phyloP scores from a whole-genome alignment of 352 stramenopile genomes.

The Thraustochytrium striatum region DNA sequence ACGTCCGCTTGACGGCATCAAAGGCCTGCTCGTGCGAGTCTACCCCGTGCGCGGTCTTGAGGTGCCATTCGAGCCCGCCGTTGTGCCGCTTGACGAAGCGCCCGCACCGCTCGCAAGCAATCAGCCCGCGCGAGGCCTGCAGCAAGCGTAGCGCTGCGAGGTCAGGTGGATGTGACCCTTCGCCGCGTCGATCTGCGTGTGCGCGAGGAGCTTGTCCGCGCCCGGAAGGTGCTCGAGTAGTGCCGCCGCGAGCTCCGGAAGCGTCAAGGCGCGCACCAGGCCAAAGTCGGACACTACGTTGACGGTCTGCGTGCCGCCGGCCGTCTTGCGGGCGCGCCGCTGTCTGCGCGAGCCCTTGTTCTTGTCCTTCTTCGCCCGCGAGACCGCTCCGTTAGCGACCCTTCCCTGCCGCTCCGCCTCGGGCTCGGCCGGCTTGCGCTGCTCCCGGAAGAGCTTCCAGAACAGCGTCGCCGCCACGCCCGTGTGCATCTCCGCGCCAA shows the following conservation, averaged over 20 bases:
- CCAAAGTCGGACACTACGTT: not conserved
- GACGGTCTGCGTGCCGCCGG: no score
- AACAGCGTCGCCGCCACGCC: not conserved
- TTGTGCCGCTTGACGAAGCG: not conserved
- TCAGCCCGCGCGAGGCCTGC: not conserved
- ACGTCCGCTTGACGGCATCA: slow-evolving; percentile 1
- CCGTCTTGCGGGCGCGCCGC: no score
- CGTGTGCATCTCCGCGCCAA: not conserved
- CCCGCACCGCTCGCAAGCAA: slow-evolving; percentile 26
- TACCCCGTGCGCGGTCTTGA: slow-evolving; percentile 28
- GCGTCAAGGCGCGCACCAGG: not conserved
- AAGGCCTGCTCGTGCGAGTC: slow-evolving; percentile 22
- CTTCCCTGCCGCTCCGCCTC: no score
- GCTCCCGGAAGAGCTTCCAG: not conserved
- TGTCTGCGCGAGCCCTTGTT: no score
- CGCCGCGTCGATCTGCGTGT: not conserved
- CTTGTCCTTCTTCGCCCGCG: no score
- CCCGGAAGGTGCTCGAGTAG: slow-evolving; percentile 7
- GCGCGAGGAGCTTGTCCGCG: not conserved
- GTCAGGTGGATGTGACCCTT: not conserved
- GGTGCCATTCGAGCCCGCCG: slow-evolving; percentile 31
- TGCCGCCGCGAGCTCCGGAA: not conserved
- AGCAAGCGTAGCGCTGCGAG: not conserved
- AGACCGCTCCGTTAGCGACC: no score
- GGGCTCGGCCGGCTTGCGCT: no score